A percentile compares a stretch with the other conserved stretches of the same genome.
Conservation (phyloP, 225 moss, liverwort and hornwort genomes). For the Rhytidiadelphus loreus region DNA sequence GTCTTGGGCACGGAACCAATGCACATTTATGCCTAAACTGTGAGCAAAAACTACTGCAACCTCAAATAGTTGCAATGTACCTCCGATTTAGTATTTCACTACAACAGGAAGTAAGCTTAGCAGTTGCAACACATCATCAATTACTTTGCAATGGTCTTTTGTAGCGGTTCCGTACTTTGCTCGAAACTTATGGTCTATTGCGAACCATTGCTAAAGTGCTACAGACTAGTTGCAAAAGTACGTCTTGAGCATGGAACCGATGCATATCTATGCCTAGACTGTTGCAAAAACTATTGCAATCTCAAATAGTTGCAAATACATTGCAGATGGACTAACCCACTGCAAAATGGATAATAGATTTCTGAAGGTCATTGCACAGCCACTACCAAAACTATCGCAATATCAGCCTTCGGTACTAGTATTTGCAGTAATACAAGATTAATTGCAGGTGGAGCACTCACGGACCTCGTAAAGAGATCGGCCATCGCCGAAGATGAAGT, state of each 20-base stretch:
- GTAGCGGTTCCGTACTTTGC: background rate
- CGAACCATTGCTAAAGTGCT: background rate
- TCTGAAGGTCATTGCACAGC: background rate
- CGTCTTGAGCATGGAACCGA: background rate
- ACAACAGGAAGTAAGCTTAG: background rate
- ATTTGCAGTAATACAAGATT: background rate
- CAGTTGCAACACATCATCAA: background rate
- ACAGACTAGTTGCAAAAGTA: background rate
- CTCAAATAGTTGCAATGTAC: background rate
- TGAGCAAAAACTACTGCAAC: background rate
- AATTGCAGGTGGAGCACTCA: background rate
- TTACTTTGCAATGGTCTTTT: background rate
- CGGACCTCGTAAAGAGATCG: constrained; percentile 44
- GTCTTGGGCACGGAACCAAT: background rate
- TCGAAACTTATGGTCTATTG: background rate
- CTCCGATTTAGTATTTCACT: background rate
- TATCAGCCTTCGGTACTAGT: background rate
- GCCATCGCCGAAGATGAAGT: constrained; percentile 67
- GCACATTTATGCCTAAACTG: background rate
- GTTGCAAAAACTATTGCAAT: background rate
- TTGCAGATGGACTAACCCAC: background rate
- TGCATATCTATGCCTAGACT: background rate
- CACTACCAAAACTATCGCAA: background rate
- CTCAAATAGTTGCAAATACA: background rate
- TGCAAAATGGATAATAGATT: background rate